Evolutionary conservation across 768 basidiomycete species (phyloP).

Genomic region (Xerocomellus chrysenteron): DNA sequence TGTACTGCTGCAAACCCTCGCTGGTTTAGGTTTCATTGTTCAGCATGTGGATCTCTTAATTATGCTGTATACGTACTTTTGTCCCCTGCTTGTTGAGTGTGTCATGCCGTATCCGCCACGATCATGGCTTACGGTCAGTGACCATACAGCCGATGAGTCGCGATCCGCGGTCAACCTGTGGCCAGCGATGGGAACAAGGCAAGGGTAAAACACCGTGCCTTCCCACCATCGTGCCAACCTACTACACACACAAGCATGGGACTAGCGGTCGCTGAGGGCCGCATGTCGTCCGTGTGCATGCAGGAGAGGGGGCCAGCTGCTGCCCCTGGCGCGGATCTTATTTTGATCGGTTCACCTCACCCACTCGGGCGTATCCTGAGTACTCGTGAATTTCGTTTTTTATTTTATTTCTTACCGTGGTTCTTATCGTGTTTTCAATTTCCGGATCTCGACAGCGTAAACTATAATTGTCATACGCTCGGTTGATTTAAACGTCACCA

Average conservation of each 20-base stretch:
- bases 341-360: conserved; percentile 15
- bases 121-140: conserved; percentile 35
- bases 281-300: conserved; percentile 15
- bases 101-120: conserved; percentile 5
- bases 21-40: conserved; percentile 57
- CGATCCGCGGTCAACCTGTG: conserved; percentile 4
- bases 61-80: conserved; percentile 57
- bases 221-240: conserved; percentile 6
- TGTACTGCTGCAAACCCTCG: conserved; percentile 50
- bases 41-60: conserved; percentile 58
- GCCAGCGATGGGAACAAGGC: conserved; percentile 3
- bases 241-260: conserved; percentile 7
- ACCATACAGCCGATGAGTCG: conserved; percentile 4
- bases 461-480: conserved; percentile 8
- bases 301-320: neutral
- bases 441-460: conserved; percentile 17
- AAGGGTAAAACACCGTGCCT: conserved; percentile 24
- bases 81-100: neutral
- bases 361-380: neutral
- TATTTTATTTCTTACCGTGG: conserved; percentile 8
- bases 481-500: conserved; percentile 14
- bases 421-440: conserved; percentile 18
- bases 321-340: conserved; percentile 11
- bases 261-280: conserved; percentile 5
- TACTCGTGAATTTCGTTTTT: conserved; percentile 5